These are phyloP conservation scores for Citrus australasica DNA, from an alignment of 345 rosid species.

Conservation along the genomic window DNA sequence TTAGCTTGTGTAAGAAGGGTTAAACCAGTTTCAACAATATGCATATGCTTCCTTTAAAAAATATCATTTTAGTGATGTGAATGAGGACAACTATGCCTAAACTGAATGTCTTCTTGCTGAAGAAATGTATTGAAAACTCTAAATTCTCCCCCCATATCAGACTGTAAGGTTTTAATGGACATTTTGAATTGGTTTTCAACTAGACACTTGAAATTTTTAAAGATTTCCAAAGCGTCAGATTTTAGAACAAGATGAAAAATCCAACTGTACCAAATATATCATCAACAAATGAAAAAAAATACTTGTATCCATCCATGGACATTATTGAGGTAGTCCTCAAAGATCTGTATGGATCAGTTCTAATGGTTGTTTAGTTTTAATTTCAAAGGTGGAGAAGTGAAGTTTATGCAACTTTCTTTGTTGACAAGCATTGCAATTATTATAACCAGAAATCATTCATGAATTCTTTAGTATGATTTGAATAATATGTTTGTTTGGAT, in stretches of 20 bases:
- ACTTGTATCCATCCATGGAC: not conserved
- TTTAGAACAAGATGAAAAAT: not conserved
- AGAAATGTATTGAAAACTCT: not conserved
- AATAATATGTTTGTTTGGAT: too few species aligned
- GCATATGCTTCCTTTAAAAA: not conserved
- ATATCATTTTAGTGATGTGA: not conserved
- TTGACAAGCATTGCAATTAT: too few species aligned
- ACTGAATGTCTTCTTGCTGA: not conserved
- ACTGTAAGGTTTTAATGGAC: not conserved
- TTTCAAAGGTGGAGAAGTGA: too few species aligned
- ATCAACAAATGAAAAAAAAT: not conserved
- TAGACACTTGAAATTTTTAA: not conserved
- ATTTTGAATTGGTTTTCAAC: too few species aligned
- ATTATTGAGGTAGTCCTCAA: not conserved
- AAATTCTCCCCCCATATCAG: not conserved
- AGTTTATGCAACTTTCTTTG: too few species aligned
- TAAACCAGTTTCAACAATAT: not conserved
- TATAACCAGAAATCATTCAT: too few species aligned
- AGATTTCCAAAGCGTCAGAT: not conserved
- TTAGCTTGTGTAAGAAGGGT: not conserved
- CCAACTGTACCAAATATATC: not conserved
- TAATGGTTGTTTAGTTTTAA: too few species aligned
- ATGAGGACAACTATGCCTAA: not conserved
- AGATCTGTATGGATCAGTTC: not conserved
- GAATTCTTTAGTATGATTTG: not conserved